phyloP scores from a whole-genome alignment of 768 basidiomycete species.

The Mycena latifolia region DNA sequence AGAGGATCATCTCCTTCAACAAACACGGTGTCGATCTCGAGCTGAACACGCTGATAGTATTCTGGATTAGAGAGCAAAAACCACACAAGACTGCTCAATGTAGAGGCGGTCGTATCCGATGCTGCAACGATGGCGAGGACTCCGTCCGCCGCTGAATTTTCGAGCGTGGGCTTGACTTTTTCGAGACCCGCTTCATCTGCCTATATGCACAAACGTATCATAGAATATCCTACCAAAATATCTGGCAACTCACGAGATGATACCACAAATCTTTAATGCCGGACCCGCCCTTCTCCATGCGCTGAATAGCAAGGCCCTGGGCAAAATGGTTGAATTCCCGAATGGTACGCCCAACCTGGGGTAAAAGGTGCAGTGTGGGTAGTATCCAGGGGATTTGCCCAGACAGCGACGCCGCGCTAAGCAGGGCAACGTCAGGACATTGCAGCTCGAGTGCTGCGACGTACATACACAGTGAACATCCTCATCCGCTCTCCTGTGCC shows the following conservation, averaged over 20 bases:
- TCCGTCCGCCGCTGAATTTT: slow-evolving; percentile 52
- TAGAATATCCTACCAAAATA: too few relatives aligned
- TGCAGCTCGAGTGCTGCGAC: background rate
- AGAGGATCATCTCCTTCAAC: slow-evolving; percentile 41
- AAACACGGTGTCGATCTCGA: slow-evolving; percentile 46
- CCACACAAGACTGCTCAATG: slow-evolving; percentile 48
- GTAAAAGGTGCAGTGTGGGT: slow-evolving; percentile 15
- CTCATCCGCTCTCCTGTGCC: slow-evolving; percentile 59
- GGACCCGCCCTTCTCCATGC: slow-evolving; percentile 38
- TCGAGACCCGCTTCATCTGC: slow-evolving; percentile 57
- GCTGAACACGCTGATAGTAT: slow-evolving; percentile 47
- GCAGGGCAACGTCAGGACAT: background rate
- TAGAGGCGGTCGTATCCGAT: slow-evolving; percentile 55
- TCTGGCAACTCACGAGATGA: slow-evolving; percentile 47
- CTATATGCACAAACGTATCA: too few relatives aligned
- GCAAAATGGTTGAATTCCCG: slow-evolving; percentile 22
- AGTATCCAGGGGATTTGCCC: slow-evolving; percentile 46
- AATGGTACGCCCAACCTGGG: slow-evolving; percentile 8
- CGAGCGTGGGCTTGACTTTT: slow-evolving; percentile 45
- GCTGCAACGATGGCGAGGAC: slow-evolving; percentile 52
- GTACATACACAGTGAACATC: slow-evolving; percentile 54
- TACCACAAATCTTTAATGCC: slow-evolving; percentile 58
- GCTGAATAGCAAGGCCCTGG: slow-evolving; percentile 8
- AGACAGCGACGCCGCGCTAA: slow-evolving; percentile 49
- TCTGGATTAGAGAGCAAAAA: slow-evolving; percentile 48